Evolutionary conservation across 495 filamentous ascomycete species (phyloP).

Genomic region (Copromyces sp.): DNA sequence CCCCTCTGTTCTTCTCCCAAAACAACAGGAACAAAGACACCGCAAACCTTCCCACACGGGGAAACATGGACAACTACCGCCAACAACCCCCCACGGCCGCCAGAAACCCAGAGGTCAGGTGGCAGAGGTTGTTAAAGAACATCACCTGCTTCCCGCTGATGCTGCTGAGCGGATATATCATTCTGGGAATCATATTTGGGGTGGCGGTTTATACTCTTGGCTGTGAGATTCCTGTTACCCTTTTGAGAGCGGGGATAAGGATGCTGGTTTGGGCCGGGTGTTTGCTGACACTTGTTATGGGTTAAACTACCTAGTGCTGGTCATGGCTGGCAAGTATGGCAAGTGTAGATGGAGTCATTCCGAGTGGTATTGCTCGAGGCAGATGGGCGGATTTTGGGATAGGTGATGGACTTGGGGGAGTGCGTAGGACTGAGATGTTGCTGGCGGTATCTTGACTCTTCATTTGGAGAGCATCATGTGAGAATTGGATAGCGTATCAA

Average conservation of each 20-base stretch:
- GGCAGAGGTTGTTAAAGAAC: neutral
- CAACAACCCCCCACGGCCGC: neutral
- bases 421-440: neutral
- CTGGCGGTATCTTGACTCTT: neutral
- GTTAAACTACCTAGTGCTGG: neutral
- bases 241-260: neutral
- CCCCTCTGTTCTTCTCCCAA: neutral
- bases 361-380: neutral
- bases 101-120: neutral
- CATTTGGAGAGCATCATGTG: too few species aligned
- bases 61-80: neutral
- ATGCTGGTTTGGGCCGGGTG: too few species aligned
- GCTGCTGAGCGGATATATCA: neutral
- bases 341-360: neutral
- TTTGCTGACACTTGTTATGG: neutral
- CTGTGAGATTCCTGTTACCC: neutral
- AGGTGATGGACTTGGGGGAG: neutral
- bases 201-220: neutral
- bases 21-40: neutral
- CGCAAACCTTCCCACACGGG: neutral
- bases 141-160: neutral
- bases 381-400: neutral
- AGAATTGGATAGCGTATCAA: too few species aligned
- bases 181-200: neutral
- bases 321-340: neutral